Base-by-base conservation (phyloP, 495 filamentous ascomycete genomes). In the Astrocystis sublimbata region DNA sequence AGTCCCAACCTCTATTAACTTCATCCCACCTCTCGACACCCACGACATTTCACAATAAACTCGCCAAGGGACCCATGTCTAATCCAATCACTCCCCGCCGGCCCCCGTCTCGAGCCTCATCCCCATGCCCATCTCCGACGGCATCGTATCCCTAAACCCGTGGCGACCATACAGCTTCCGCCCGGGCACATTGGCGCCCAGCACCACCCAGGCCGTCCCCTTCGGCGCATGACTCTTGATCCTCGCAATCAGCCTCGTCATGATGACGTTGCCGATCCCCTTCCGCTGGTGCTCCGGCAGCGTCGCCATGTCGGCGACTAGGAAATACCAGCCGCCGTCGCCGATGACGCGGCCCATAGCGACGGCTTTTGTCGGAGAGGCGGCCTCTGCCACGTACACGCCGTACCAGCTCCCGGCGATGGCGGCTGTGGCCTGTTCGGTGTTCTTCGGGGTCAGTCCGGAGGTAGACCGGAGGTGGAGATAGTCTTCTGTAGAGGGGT, bases 281-380 rank as follows among this genome's bases (percentile, higher is more conserved):
- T 77, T 76, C 28, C 76, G 71, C 63, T 81, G 81, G 60, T 85
- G 78, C 4, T 61, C 72, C 1, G 81, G 78, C 23, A 79, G 65
- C 10, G 83, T 78, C 1, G 77, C 78, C 70, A 85, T 79, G 67
- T 85, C 83, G n/a, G 76, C 76, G 53, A 85, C 70, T 10, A 78
- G 73, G 58, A 82, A 83, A 58, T 82, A 82, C 73, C 79, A 81
- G n/a, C 73, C 78, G 9, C 81, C 80, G 65, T 85, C 83, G 23
- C 80, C 76, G 54, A 82, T 73, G 4, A 85, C 72, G 21, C 83
- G 76, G 58, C 79, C 82, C 81, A 85, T 84, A 2, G 66, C 82
- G 0, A 83, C 75, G 21, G 66, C 55, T 45, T 58, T 45, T 26
- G 50, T 61, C 64, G 30, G 72, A 59, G 63, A 64, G 73, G 21